A percentile compares a stretch with the other conserved stretches of the same genome.
These are phyloP conservation scores for Austroboletus eburneus DNA, from an alignment of 768 basidiomycete species.

Conservation along the genomic window DNA sequence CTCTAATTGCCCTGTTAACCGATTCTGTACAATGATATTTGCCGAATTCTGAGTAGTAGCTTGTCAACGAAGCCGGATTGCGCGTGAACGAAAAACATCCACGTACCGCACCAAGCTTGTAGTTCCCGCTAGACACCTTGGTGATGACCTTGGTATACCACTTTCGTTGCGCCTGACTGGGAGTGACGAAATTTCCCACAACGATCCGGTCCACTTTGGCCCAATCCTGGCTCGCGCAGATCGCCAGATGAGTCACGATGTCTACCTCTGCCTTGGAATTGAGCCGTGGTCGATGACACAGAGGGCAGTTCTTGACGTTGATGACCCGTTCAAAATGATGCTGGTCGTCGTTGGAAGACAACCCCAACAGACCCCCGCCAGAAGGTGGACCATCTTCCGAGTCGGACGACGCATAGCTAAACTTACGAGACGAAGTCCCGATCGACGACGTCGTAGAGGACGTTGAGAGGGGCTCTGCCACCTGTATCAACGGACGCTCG, in stretches of 20 bases:
- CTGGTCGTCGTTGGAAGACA: constrained; percentile 28
- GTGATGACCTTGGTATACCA: constrained; percentile 91
- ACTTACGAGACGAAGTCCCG: constrained; percentile 23
- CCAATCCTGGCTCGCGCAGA: constrained; percentile 95
- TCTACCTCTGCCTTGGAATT: constrained; percentile 88
- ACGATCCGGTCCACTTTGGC: constrained; percentile 82
- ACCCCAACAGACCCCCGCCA: neutral
- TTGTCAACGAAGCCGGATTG: neutral
- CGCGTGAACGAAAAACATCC: neutral
- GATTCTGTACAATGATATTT: constrained; percentile 97
- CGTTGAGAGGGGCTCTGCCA: constrained; percentile 26
- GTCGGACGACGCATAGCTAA: constrained; percentile 44
- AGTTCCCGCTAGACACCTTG: constrained; percentile 83
- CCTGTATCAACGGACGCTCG: constrained; percentile 40
- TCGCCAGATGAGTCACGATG: constrained; percentile 94
- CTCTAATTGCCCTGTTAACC: constrained; percentile 84
- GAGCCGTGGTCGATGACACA: constrained; percentile 86
- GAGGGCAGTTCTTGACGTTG: constrained; percentile 90
- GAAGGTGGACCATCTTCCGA: constrained; percentile 36
- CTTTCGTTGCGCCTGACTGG: constrained; percentile 93
- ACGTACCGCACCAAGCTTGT: constrained; percentile 82
- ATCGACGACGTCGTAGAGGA: constrained; percentile 8
- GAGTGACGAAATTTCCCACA: constrained; percentile 92
- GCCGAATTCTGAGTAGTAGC: constrained; percentile 71
- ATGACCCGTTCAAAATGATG: constrained; percentile 77